Base-by-base conservation (phyloP, 768 basidiomycete genomes). In the Dictyophora rubrovolvata region DNA sequence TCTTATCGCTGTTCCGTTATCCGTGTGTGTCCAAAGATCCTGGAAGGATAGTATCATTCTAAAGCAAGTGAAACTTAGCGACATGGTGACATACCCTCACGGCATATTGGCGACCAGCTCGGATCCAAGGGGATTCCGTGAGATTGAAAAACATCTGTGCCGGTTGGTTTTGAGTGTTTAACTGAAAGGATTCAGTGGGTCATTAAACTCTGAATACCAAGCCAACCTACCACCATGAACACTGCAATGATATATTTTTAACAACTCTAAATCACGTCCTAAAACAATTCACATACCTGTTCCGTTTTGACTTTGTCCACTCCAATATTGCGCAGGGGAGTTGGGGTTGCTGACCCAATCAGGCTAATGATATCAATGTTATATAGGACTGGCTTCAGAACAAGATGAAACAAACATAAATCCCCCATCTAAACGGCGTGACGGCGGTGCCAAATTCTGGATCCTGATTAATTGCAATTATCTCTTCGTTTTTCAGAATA, bases 11-110 rank as follows among this genome's bases (percentile, higher is more conserved):
- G 82, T 87, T 2, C 84, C 84, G 63, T 85, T 87, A 63, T 84
- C 72, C 20, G 83, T 86, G 67, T 87, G 86, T 3, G 80, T 67
- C 86, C 86, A 88, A 1, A 87, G 73, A 64, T 88, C 86, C 83
- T 87, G 20, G 47, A 20, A 23, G 0, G 9, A 20, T 37, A 28
- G 37, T 22, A n/a, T 28, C 28, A 33, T 21, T 21, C 14, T 62
- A 21, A 48, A 34, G 28, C 57, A 12, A 21, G 37, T 46, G n/a
- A 53, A 48, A 7, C 37, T 11, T 35, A 16, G 55, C 22, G 65
- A 55, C 17, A 48, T 48, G 5, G 21, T 62, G 35, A 67, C 82
- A 55, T 64, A 85, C 84, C 60, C 84, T 74, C 59, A 86, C 79
- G n/a, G 75, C 66, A 65, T 86, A 86, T 65, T 83, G 79, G 50